Evolutionary conservation across 2,329 filamentous ascomycete species (phyloP).

Genomic region (Trichoderma hamatum): DNA sequence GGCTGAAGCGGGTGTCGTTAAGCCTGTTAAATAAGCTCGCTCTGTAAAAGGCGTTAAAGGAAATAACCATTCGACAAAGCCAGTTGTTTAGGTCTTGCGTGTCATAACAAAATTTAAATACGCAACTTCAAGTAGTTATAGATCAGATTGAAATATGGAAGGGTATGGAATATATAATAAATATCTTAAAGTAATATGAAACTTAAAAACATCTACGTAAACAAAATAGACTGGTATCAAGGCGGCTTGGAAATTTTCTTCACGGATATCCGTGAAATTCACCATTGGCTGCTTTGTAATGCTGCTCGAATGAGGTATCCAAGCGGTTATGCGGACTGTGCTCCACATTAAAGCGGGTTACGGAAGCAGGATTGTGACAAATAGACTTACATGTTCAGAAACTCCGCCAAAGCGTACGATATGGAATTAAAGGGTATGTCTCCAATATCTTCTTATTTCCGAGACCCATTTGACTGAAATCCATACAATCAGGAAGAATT

Average conservation of each 20-base stretch:
- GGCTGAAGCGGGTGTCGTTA: not conserved
- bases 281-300: not conserved
- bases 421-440: not conserved
- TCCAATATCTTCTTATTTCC: not conserved
- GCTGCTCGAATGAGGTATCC: not conserved
- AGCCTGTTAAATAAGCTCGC: not conserved
- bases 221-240: not conserved
- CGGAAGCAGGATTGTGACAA: not conserved
- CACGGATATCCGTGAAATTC: not conserved
- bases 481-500: not conserved
- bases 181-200: not conserved
- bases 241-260: not conserved
- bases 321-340: not conserved
- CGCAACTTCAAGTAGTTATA: not conserved
- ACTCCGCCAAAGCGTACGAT: not conserved
- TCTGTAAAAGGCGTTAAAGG: not conserved
- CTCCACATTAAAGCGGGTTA: not conserved
- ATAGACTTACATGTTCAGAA: no score
- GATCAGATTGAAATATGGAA: not conserved
- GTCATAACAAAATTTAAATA: not conserved
- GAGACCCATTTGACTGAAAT: not conserved
- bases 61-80: not conserved
- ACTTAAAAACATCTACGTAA: not conserved
- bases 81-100: not conserved
- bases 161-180: not conserved